A percentile compares a stretch with the other conserved stretches of the same genome.
Conservation (phyloP, 148 eudicot species). For the Dianthus caryophyllus region DNA sequence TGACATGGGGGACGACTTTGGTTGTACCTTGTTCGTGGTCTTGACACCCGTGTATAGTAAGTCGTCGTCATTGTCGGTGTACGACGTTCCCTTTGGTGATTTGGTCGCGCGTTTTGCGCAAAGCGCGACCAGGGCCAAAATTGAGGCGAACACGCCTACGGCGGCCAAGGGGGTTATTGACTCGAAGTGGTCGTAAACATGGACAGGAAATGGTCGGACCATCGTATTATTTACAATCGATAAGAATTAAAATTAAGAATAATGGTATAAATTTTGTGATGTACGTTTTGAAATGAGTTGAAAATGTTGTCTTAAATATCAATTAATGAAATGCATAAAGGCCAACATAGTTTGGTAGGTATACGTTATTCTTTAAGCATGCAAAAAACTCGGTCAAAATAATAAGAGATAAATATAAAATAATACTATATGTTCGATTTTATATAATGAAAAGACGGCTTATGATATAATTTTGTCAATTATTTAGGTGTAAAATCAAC, state of each 20-base stretch:
- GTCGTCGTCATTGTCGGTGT: slow-evolving; percentile 12
- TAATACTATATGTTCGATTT: not conserved
- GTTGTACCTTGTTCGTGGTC: slow-evolving; percentile 4
- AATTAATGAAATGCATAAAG: not conserved
- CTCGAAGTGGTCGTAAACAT: slow-evolving; percentile 11
- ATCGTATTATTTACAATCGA: slow-evolving; percentile 19
- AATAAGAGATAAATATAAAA: not conserved
- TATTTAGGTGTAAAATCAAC: too few relatives aligned
- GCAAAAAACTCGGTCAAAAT: slow-evolving; percentile 29
- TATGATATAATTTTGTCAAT: not conserved
- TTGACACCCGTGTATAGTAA: too few relatives aligned
- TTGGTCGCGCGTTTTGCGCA: slow-evolving; percentile 46
- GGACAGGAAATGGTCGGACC: slow-evolving; percentile 36
- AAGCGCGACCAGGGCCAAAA: slow-evolving; percentile 38
- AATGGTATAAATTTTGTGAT: not conserved
- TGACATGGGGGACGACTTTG: slow-evolving; percentile 32
- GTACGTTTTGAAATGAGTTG: not conserved
- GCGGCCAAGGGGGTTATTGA: slow-evolving; percentile 18
- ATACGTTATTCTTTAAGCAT: slow-evolving; percentile 12
- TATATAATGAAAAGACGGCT: not conserved
- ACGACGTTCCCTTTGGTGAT: not conserved
- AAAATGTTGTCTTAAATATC: not conserved
- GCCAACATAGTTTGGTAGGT: too few relatives aligned
- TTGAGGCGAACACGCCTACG: slow-evolving; percentile 43
- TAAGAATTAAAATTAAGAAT: not conserved